Base-by-base conservation (phyloP, 73 alveolate species). In the Paramecium caudatum region DNA sequence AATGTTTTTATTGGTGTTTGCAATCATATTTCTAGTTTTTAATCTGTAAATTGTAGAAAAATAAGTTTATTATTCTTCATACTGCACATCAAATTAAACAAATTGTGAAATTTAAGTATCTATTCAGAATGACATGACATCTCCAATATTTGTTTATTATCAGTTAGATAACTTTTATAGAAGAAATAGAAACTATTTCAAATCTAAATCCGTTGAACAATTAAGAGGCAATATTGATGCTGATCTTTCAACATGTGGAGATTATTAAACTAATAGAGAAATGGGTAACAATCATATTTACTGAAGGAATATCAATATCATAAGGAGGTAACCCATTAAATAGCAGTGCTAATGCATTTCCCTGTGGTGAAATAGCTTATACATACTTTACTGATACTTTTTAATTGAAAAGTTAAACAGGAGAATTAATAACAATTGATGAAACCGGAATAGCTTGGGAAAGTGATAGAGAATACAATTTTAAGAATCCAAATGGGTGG, bases 401-500 rank as follows among this genome's bases (percentile, higher is more conserved):
- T 68, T 45, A 47, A 50, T 82, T 94, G 6, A 61, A 88, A 46
- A 65, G 49, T 34, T 19, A 50, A 10, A 41, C 80, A 7, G 93
- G 94, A 23, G 81, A 46, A n/a, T 61, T 15, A 1, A 87, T 95
- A 15, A 17, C 65, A 0, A 96, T 96, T 15, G 91, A 84, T 70
- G 95, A 91, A 45, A 74, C 78, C 25, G 93, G 74, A 9, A 95
- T 96, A 32, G 97, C 99, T 12, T 94, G 96, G 96, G 95, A 85
- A 78, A 91, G 95, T 62, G 98, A 96, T 93, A 91, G 47, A 50
- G 96, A 94, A 21, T 82, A 94, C n/a, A 94, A 90, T 61, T 96
- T 94, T 92, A 92, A 83, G 82, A 91, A 93, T 48, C 91, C 96
- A 12, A 61, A 61, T 36, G 91, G 91, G 15, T 70, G 90, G 49